Base-by-base conservation (phyloP, 2,329 filamentous ascomycete species). In the Fusarium sublunatum region DNA sequence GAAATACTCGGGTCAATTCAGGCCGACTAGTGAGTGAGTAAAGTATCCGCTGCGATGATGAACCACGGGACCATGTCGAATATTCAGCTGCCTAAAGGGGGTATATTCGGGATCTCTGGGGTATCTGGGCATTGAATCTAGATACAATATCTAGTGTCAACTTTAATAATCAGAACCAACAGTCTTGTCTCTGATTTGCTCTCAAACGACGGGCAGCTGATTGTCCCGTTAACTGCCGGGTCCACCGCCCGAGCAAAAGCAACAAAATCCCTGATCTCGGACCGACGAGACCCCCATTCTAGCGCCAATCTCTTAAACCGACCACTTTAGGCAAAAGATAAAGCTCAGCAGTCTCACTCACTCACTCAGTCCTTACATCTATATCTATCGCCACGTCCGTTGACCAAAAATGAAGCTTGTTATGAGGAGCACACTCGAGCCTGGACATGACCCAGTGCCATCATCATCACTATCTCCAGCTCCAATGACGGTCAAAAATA, bases 301-400 rank as follows among this genome's bases (percentile, higher is more conserved):
- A 19, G 19, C 19, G 19, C 19, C 19, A 19, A 19, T 19, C 19
- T 19, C 19, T 51, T 65, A 56, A 65, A 63, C 53, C 31, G n/a
- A 9, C 31, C 61, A 65, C 60, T 64, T 63, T 58, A 58, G 61
- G 61, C 61, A 65, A 46, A 63, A 63, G 46, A 38, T 19, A 19
- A 19, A 19, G 19, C 19, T 19, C 19, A 19, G 19, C 43, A 19
- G 28, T 29, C 35, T 41, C 13, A 6, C 35, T 43, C n/a, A n/a
- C n/a, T 28, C 13, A 13, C n/a, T 24, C 28, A 25, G 13, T 13
- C 24, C 29, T 40, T 26, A 19, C 25, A 13, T 40, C 29, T 49
- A 49, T 55, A 61, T 55, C 28, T 26, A 38, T 19, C 11, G 22
- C 6, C 6, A 12, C 11, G 2, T 19, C 19, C 19, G 19, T 19